Conservation (phyloP, 768 basidiomycete species). For the Leccinum boreale region DNA sequence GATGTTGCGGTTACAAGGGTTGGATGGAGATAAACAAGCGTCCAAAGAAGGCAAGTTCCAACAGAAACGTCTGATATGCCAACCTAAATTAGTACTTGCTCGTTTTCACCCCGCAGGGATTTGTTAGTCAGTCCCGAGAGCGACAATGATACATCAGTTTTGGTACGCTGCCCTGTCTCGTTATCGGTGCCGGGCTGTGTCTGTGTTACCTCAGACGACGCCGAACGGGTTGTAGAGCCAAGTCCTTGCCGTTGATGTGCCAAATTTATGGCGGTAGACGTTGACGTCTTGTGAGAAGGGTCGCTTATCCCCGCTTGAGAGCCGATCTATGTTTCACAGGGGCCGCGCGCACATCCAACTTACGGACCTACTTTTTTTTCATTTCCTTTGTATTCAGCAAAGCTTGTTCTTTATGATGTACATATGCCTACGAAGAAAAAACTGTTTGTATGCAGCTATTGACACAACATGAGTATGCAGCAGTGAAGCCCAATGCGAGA, state of each 20-base stretch:
- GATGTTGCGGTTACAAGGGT: conserved; percentile 5
- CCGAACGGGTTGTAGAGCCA: not conserved
- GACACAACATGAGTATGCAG: conserved; percentile 37
- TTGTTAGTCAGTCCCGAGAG: conserved; percentile 1
- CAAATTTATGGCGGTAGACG: not conserved
- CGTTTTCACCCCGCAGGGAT: conserved; percentile 14
- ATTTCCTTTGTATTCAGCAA: conserved; percentile 25
- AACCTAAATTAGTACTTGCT: conserved; percentile 11
- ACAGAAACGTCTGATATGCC: conserved; percentile 30
- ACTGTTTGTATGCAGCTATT: conserved; percentile 32
- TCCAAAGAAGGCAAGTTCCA: conserved; percentile 25
- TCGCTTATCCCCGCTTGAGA: not conserved
- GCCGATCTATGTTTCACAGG: conserved; percentile 7
- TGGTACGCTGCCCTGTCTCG: not conserved
- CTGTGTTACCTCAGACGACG: conserved; percentile 2
- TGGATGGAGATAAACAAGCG: conserved; percentile 15
- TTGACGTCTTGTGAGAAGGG: conserved; percentile 10
- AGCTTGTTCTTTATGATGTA: conserved; percentile 31
- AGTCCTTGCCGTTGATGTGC: not conserved
- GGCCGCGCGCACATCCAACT: not conserved
- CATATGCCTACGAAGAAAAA: conserved; percentile 32
- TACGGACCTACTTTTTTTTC: not conserved
- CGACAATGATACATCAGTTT: conserved; percentile 11
- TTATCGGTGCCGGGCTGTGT: conserved; percentile 21
- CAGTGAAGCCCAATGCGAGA: conserved; percentile 26